Evolutionary conservation across 2,329 filamentous ascomycete species (phyloP).

Genomic region (Penicillium sp.): DNA sequence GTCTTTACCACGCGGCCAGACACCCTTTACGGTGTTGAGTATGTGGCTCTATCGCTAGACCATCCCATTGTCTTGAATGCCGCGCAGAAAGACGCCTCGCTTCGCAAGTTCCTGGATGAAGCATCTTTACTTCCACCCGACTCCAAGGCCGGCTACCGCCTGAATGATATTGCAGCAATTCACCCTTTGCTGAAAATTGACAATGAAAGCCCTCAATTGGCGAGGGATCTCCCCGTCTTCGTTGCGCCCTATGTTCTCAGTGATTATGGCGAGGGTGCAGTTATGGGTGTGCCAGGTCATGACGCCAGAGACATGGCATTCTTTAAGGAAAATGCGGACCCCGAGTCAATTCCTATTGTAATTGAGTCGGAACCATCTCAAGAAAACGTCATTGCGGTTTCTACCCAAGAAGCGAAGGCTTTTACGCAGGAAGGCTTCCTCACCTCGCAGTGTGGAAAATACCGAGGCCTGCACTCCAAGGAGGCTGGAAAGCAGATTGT

Average conservation of each 20-base stretch:
- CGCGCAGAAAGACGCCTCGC: slow-evolving; percentile 59
- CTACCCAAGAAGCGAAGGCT: slow-evolving; percentile 51
- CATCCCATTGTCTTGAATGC: slow-evolving; percentile 68
- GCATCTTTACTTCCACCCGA: slow-evolving; percentile 56
- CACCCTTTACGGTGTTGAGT: slow-evolving; percentile 85
- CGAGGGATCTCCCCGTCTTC: slow-evolving; percentile 67
- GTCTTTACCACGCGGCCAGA: slow-evolving; percentile 83
- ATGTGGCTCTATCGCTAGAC: slow-evolving; percentile 72
- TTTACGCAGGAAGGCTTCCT: slow-evolving; percentile 68
- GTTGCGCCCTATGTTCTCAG: slow-evolving; percentile 83
- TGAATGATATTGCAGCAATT: slow-evolving; percentile 62
- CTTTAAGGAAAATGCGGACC: slow-evolving; percentile 69
- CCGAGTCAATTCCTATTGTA: slow-evolving; percentile 64
- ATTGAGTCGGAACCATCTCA: slow-evolving; percentile 49
- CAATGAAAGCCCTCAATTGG: slow-evolving; percentile 46
- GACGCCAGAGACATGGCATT: slow-evolving; percentile 77
- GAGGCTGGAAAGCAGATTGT: slow-evolving; percentile 65
- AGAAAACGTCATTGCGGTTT: slow-evolving; percentile 15
- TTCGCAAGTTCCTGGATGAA: slow-evolving; percentile 67
- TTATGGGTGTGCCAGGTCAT: slow-evolving; percentile 90
- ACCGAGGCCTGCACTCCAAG: slow-evolving; percentile 63
- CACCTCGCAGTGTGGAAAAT: slow-evolving; percentile 65
- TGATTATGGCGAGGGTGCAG: slow-evolving; percentile 82
- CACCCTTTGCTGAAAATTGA: slow-evolving; percentile 64
- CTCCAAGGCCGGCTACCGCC: slow-evolving; percentile 65